Conservation (phyloP, 192 early-diverging fungal genomes). For the Rhizophagus sp. region DNA sequence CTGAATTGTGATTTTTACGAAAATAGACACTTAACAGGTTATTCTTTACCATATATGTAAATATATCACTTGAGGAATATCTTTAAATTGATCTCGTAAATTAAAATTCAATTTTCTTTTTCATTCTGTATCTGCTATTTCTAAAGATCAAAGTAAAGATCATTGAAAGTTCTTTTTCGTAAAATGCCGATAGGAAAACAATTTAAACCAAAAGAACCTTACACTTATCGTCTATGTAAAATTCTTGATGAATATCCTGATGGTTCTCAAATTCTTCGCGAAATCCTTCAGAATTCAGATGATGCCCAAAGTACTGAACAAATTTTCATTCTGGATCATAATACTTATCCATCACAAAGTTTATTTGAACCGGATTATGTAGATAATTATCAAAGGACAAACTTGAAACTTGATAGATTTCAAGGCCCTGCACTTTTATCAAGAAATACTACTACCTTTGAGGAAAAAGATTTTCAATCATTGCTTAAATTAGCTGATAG, state of each 20-base stretch:
- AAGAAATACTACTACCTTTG: slow-evolving; percentile 28
- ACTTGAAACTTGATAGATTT: background rate
- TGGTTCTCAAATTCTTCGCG: slow-evolving; percentile 43
- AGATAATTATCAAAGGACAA: too few relatives aligned
- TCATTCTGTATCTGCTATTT: too few relatives aligned
- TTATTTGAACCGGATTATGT: background rate
- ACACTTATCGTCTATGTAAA: slow-evolving; percentile 34
- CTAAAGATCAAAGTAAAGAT: too few relatives aligned
- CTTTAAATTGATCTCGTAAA: too few relatives aligned
- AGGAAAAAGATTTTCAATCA: slow-evolving; percentile 25
- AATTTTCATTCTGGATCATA: background rate
- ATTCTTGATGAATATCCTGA: slow-evolving; percentile 48
- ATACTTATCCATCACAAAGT: background rate
- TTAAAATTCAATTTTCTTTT: too few relatives aligned
- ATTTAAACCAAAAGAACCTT: slow-evolving; percentile 29
- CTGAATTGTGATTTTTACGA: too few relatives aligned
- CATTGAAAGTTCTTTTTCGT: too few relatives aligned
- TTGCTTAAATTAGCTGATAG: slow-evolving; percentile 29
- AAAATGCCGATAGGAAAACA: background rate
- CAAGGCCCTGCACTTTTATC: slow-evolving; percentile 33
- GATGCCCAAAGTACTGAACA: background rate
- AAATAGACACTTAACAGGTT: too few relatives aligned
- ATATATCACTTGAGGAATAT: too few relatives aligned
- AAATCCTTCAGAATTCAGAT: slow-evolving; percentile 46
- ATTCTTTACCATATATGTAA: too few relatives aligned